phyloP scores from a whole-genome alignment of 2,329 filamentous ascomycete species.

The Fusarium solani-melongenae region DNA sequence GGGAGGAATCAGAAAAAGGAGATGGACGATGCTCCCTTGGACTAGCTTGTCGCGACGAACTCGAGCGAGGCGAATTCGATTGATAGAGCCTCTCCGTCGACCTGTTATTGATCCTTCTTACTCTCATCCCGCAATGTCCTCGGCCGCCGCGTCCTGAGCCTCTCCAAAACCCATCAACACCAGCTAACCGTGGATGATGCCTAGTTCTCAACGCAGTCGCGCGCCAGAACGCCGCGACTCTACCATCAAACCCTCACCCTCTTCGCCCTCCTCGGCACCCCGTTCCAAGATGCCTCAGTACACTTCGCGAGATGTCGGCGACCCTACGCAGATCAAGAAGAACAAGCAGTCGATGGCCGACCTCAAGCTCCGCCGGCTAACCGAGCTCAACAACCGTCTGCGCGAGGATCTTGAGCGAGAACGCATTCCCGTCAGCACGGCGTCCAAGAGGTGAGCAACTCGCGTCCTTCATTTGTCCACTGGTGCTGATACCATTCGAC shows the following conservation, averaged over 20 bases:
- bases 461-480: neutral
- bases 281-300: slow-evolving; percentile 70
- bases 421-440: slow-evolving; percentile 94
- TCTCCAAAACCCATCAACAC: neutral
- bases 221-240: slow-evolving; percentile 27
- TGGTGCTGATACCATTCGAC: slow-evolving; percentile 36
- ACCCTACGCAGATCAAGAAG: slow-evolving; percentile 79
- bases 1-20: slow-evolving; percentile 20
- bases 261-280: slow-evolving; percentile 30
- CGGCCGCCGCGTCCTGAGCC: slow-evolving; percentile 9
- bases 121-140: slow-evolving; percentile 13
- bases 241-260: slow-evolving; percentile 13
- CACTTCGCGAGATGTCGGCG: slow-evolving; percentile 74
- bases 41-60: slow-evolving; percentile 22
- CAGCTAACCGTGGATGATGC: slow-evolving; percentile 29
- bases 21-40: slow-evolving; percentile 23
- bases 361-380: slow-evolving; percentile 94
- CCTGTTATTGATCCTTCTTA: neutral
- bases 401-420: slow-evolving; percentile 96
- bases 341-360: slow-evolving; percentile 99
- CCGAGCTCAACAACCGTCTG: slow-evolving; percentile 94
- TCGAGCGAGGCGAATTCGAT: slow-evolving; percentile 20
- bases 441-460: slow-evolving; percentile 78
- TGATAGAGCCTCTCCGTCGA: slow-evolving; percentile 8
- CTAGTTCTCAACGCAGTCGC: slow-evolving; percentile 33